Evolutionary conservation across 495 filamentous ascomycete genomes (phyloP).

Genomic region (Emericellopsis terricola): DNA sequence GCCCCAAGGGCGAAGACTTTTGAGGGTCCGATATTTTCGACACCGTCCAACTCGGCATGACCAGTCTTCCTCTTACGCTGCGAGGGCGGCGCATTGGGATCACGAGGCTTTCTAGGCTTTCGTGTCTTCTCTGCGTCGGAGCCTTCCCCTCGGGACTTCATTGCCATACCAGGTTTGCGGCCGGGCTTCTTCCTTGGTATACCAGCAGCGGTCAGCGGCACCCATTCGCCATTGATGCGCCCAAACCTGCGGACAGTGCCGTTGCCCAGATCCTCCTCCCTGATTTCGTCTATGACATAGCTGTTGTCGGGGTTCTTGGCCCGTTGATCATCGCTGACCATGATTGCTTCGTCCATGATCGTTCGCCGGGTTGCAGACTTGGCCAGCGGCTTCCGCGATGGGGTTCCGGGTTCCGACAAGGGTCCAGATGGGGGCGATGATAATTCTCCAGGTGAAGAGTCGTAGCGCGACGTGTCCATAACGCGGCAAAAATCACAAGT

Average conservation of each 20-base stretch:
- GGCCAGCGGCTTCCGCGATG: slow-evolving; percentile 6
- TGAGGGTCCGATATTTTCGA: neutral
- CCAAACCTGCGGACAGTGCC: too few relatives aligned
- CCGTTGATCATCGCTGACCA: slow-evolving; percentile 14
- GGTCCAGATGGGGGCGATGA: slow-evolving; percentile 16
- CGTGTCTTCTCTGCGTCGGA: slow-evolving; percentile 28
- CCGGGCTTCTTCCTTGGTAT: slow-evolving; percentile 30
- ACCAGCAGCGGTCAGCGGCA: slow-evolving; percentile 24
- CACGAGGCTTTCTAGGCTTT: slow-evolving; percentile 34
- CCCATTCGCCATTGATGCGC: slow-evolving; percentile 6
- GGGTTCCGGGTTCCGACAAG: slow-evolving; percentile 16
- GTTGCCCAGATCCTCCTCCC: too few relatives aligned
- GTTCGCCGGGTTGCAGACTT: slow-evolving; percentile 12
- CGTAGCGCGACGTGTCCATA: slow-evolving; percentile 6
- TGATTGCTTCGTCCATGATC: slow-evolving; percentile 19
- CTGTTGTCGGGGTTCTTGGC: too few relatives aligned
- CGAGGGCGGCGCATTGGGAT: slow-evolving; percentile 33
- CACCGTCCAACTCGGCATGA: slow-evolving; percentile 13
- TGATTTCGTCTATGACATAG: too few relatives aligned
- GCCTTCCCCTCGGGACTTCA: slow-evolving; percentile 27
- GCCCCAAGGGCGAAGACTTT: neutral
- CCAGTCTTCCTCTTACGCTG: slow-evolving; percentile 33
- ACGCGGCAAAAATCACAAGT: neutral
- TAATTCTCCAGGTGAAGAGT: slow-evolving; percentile 16
- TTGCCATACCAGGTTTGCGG: slow-evolving; percentile 29